These are phyloP conservation scores for Agaricus bisporus DNA, from an alignment of 768 basidiomycete species.

Conservation along the genomic window DNA sequence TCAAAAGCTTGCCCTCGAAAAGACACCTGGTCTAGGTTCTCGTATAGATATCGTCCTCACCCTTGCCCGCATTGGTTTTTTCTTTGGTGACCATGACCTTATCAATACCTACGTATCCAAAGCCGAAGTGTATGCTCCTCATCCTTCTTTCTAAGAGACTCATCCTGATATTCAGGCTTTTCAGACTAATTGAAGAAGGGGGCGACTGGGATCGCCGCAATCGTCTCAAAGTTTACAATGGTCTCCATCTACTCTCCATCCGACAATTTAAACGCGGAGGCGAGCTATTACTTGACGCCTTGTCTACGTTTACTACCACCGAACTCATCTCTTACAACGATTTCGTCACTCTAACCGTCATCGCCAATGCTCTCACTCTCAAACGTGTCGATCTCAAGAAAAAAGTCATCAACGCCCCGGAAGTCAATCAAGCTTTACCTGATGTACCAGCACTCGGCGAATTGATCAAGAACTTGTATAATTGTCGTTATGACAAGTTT, in stretches of 20 bases:
- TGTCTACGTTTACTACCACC: conserved; percentile 91
- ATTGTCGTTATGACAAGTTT: conserved; percentile 92
- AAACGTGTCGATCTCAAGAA: conserved; percentile 86
- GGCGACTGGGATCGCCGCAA: conserved; percentile 99
- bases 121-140: conserved; percentile 65
- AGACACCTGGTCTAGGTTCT: conserved; percentile 89
- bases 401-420: conserved; percentile 85
- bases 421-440: conserved; percentile 81
- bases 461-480: conserved; percentile 82
- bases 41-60: conserved; percentile 91
- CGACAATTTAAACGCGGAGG: conserved; percentile 88
- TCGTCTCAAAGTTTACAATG: conserved; percentile 93
- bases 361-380: conserved; percentile 71
- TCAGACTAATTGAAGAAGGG: conserved; percentile 85
- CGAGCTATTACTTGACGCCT: conserved; percentile 83
- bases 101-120: conserved; percentile 67
- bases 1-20: conserved; percentile 78
- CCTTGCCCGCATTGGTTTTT: conserved; percentile 84
- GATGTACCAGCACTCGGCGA: conserved; percentile 79
- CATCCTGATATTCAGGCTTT: neutral
- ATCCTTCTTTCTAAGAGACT: neutral
- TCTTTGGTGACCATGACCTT: conserved; percentile 74
- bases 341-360: conserved; percentile 81
- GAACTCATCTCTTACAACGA: conserved; percentile 87
- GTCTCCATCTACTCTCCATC: conserved; percentile 76